These are phyloP conservation scores for Mucor saturninus DNA, from an alignment of 371 early-diverging fungal genomes.

Conservation along the genomic window DNA sequence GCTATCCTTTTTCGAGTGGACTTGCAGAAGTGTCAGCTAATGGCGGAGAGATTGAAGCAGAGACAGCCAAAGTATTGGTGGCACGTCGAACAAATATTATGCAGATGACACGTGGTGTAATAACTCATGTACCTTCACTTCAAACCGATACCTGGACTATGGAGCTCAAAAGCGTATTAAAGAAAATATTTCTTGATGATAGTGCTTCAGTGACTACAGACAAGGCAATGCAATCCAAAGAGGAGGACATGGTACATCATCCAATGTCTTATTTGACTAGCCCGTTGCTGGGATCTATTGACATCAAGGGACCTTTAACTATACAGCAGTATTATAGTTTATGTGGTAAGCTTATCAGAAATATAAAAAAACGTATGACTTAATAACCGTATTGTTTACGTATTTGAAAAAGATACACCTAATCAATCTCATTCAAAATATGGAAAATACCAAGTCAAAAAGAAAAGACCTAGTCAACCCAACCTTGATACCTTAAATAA, in stretches of 20 bases:
- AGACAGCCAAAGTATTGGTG: slow-evolving; percentile 47
- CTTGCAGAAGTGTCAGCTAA: slow-evolving; percentile 43
- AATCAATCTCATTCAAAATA: slow-evolving; percentile 51
- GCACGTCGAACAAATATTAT: slow-evolving; percentile 50
- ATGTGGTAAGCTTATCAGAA: slow-evolving; percentile 15
- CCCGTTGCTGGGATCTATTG: slow-evolving; percentile 20
- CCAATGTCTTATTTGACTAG: slow-evolving; percentile 11
- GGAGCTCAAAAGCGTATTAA: slow-evolving; percentile 40
- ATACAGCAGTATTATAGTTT: slow-evolving; percentile 37
- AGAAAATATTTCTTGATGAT: slow-evolving; percentile 33
- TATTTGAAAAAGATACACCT: slow-evolving; percentile 26
- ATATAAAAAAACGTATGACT: neutral
- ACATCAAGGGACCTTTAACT: slow-evolving; percentile 34
- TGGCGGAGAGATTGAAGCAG: slow-evolving; percentile 52
- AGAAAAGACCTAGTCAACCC: slow-evolving; percentile 44
- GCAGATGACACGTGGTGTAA: slow-evolving; percentile 43
- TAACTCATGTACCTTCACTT: slow-evolving; percentile 42
- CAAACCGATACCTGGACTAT: slow-evolving; percentile 35
- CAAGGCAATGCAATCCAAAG: neutral
- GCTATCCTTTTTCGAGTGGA: slow-evolving; percentile 57
- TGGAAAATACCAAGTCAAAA: slow-evolving; percentile 55
- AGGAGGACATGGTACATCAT: neutral
- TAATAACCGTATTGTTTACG: neutral
- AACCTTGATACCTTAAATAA: slow-evolving; percentile 35
- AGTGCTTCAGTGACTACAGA: too few relatives aligned